phyloP scores from a whole-genome alignment of 306 rosid genomes.

The Hylodesmum podocarpum region DNA sequence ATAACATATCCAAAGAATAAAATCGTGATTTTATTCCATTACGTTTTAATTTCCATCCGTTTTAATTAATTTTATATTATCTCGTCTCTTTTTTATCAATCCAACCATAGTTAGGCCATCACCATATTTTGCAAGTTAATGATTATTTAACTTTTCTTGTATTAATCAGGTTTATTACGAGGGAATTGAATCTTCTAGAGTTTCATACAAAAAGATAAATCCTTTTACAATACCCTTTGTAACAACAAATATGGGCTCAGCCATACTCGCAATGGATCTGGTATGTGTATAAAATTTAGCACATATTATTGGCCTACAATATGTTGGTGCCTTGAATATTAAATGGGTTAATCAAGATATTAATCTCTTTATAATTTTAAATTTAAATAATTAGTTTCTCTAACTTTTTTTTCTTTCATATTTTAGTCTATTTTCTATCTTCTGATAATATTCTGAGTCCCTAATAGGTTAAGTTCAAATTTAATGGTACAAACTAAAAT shows the following conservation, averaged over 20 bases:
- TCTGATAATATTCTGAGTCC: too few species aligned
- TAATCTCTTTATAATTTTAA: too few species aligned
- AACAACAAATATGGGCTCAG: constrained; percentile 96
- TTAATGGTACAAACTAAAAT: too few species aligned
- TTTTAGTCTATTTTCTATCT: too few species aligned
- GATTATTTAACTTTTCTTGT: constrained; percentile 17
- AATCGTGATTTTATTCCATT: too few species aligned
- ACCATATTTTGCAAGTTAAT: background rate
- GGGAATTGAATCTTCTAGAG: constrained; percentile 78
- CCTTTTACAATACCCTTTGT: constrained; percentile 90
- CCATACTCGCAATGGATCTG: constrained; percentile 95
- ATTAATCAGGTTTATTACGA: constrained; percentile 76
- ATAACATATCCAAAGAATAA: background rate
- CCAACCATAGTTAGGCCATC: too few species aligned
- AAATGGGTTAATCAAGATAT: too few species aligned
- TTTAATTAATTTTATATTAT: too few species aligned
- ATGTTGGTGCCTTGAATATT: constrained; percentile 26
- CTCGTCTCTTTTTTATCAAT: background rate
- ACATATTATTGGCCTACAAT: constrained; percentile 11
- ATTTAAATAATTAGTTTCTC: too few species aligned
- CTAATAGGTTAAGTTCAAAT: too few species aligned
- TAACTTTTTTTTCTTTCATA: too few species aligned
- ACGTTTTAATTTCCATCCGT: background rate
- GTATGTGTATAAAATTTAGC: constrained; percentile 43
- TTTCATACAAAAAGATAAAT: constrained; percentile 90